Evolutionary conservation across 768 basidiomycete species (phyloP), one percentile per base, ranked within the genome.

Genomic region (Tephrocybe rancida): DNA sequence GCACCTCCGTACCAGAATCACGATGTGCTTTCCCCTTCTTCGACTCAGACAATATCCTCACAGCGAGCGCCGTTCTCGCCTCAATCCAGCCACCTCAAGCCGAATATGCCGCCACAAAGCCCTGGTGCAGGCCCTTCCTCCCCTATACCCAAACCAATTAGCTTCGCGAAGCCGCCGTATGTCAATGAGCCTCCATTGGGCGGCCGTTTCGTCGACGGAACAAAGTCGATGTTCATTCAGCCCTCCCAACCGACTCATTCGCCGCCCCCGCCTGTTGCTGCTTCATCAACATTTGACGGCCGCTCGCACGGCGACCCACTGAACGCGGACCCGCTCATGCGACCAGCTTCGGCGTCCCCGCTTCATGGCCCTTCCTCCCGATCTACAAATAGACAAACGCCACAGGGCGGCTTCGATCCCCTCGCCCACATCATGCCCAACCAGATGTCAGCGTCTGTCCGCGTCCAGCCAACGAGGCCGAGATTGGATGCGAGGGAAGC

Each of bases 401-500:
- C 61, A 35, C 73, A 66, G 53, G 65, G 61, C 35, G 68, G 58
- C 30, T 65, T 85, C 22, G 89, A 90, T 62, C 89, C 89, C 30
- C 77, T 91, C 18, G 86, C 83, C 6, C 80, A 81, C 56, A 71
- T 80, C 42, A 73, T 73, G 50, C 79, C 88, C n/a, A 74, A 78
- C 42, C 77, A 78, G 59, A 86, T 92, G 88, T 78, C 88, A 1
- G 78, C 76, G 44, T 90, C 88, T n/a, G 71, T 94, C 67, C 83
- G 87, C 18, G 77, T 88, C 42, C 84, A 85, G 60, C 85, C 88
- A 13, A 83, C 83, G 34, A 73, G 90, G 59, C 83, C 87, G 39
- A 77, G 88, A 62, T 68, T 96, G 61, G 95, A 97, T 67, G 87
- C 93, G 9, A 78, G 87, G 63, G 87, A 92, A 64, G 91, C 91